Percentiles rank a stretch among this genome's conserved stretches.
These are phyloP conservation scores for Nicotiana obtusifolia DNA, from an alignment of 257 asterid genomes.

Conservation along the genomic window DNA sequence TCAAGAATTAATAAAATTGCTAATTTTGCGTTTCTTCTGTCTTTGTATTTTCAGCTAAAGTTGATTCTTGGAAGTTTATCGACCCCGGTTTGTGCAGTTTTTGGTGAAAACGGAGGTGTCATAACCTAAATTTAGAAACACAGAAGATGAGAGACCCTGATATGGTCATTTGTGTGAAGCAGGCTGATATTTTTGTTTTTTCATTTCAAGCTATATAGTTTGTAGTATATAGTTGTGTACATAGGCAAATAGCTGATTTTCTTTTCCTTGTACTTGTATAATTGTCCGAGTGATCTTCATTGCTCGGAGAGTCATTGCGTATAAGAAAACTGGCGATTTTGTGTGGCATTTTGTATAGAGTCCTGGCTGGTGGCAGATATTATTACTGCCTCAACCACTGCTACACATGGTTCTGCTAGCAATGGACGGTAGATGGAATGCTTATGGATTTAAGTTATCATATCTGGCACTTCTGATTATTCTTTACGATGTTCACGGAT, in stretches of 20 bases:
- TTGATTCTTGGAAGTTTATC: constrained; percentile 35
- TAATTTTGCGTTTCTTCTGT: constrained; percentile 10
- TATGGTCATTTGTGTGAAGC: constrained; percentile 18
- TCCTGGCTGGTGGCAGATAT: constrained; percentile 60
- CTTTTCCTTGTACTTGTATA: constrained; percentile 17
- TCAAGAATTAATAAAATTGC: constrained; percentile 8
- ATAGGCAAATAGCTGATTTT: not conserved
- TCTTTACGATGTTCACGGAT: constrained; percentile 32
- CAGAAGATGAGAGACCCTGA: constrained; percentile 54
- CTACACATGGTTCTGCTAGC: constrained; percentile 39
- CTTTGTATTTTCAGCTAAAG: constrained; percentile 31
- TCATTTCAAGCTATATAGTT: constrained; percentile 22
- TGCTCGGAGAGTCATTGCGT: constrained; percentile 46
- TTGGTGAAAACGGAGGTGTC: constrained; percentile 37
- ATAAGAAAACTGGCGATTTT: constrained; percentile 60
- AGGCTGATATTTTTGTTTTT: constrained; percentile 15
- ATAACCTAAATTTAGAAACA: constrained; percentile 21
- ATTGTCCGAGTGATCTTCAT: constrained; percentile 43
- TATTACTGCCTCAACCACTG: constrained; percentile 47
- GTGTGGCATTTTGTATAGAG: constrained; percentile 33
- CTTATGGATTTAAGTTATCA: constrained; percentile 37
- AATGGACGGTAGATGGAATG: constrained; percentile 67
- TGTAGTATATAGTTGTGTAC: constrained; percentile 25
- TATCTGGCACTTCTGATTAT: constrained; percentile 40
- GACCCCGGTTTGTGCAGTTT: constrained; percentile 29